Percentiles rank a stretch among this genome's conserved stretches.
Evolutionary conservation across 2,329 filamentous ascomycete genomes (phyloP).

Genomic region (Xylariales sp.): DNA sequence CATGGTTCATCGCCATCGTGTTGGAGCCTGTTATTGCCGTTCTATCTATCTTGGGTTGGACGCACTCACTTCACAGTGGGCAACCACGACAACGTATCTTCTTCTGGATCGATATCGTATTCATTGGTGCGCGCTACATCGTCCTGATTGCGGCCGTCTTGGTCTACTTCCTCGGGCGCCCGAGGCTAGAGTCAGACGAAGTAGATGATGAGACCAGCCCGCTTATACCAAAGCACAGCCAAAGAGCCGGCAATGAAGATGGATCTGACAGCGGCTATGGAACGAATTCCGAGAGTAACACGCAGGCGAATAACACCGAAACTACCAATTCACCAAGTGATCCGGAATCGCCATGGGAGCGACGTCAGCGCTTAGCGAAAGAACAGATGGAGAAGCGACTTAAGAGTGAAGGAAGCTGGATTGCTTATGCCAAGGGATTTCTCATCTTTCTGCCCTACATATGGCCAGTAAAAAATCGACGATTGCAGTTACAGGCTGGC

Average conservation of each 20-base stretch:
- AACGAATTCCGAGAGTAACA: constrained; percentile 31
- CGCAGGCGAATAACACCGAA: too few relatives aligned
- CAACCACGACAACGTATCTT: constrained; percentile 11
- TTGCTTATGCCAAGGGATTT: constrained; percentile 72
- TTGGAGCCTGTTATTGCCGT: constrained; percentile 48
- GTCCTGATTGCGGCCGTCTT: constrained; percentile 21
- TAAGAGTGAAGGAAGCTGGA: constrained; percentile 72
- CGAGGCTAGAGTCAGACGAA: constrained; percentile 14
- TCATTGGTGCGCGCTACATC: constrained; percentile 27
- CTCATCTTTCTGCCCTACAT: constrained; percentile 73
- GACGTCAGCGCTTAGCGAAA: constrained; percentile 45
- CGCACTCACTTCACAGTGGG: constrained; percentile 6
- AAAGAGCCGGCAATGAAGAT: constrained; percentile 18
- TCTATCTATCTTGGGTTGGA: constrained; percentile 25
- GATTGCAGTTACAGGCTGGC: constrained; percentile 63
- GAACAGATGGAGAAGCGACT: constrained; percentile 63
- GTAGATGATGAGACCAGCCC: constrained; percentile 53
- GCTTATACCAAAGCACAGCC: constrained; percentile 44
- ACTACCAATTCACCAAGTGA: constrained; percentile 28
- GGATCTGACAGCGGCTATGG: constrained; percentile 35
- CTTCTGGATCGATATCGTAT: constrained; percentile 21
- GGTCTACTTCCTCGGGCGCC: constrained; percentile 20
- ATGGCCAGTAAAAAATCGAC: constrained; percentile 65
- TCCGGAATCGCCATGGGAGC: constrained; percentile 52
- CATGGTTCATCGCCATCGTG: constrained; percentile 53